Evolutionary conservation across 2,329 filamentous ascomycete genomes (phyloP).

Genomic region (Calcarisporium arbuscula): DNA sequence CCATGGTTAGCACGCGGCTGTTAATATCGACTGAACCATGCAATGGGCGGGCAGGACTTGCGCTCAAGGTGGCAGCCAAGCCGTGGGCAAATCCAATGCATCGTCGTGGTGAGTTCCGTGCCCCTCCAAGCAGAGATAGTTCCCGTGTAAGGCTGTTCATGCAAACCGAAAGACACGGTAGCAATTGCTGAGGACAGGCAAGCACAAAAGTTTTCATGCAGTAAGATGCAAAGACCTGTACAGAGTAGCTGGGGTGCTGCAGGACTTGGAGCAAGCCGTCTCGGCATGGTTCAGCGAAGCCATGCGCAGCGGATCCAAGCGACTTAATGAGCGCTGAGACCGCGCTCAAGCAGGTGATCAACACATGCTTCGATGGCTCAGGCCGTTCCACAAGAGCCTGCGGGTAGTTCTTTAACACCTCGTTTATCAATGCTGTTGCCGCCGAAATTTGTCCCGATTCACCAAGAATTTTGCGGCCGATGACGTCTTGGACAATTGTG

Average conservation of each 20-base stretch:
- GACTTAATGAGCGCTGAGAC: constrained; percentile 71
- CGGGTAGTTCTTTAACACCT: constrained; percentile 89
- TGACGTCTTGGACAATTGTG: constrained; percentile 74
- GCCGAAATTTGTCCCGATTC: constrained; percentile 84
- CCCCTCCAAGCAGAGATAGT: constrained; percentile 67
- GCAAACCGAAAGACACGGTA: constrained; percentile 88
- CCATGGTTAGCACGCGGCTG: constrained; percentile 82
- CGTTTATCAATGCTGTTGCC: constrained; percentile 75
- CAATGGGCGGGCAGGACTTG: constrained; percentile 78
- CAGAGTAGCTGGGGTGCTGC: constrained; percentile 92
- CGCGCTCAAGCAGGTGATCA: constrained; percentile 74
- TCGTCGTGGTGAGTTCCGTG: constrained; percentile 70
- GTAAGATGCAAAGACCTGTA: constrained; percentile 82
- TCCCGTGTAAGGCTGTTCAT: constrained; percentile 93
- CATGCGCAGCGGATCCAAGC: constrained; percentile 74
- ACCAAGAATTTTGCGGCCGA: constrained; percentile 75
- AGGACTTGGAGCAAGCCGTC: constrained; percentile 86
- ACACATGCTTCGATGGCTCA: constrained; percentile 80
- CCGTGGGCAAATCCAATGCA: constrained; percentile 91
- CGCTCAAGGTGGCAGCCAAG: constrained; percentile 83
- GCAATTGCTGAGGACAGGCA: constrained; percentile 84
- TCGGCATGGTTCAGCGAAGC: constrained; percentile 74
- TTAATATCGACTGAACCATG: constrained; percentile 96
- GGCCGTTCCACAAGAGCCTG: constrained; percentile 79
- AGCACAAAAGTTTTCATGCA: constrained; percentile 84